Evolutionary conservation across 495 filamentous ascomycete species (phyloP).

Genomic region (Talaromyces adpressus): DNA sequence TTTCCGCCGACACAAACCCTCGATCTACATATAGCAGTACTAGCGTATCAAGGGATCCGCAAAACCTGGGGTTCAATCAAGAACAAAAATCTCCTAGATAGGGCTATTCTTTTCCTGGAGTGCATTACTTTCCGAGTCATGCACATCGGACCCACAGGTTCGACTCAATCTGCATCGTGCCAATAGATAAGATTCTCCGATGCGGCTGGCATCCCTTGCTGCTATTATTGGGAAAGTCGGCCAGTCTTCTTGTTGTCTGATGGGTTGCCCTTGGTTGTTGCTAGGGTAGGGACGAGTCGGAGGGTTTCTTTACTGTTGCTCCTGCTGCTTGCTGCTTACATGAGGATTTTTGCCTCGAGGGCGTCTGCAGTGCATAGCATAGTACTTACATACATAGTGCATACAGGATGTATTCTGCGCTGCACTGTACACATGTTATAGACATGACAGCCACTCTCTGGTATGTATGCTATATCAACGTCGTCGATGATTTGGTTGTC

Average conservation of each 20-base stretch:
- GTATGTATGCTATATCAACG: background rate
- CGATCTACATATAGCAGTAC: background rate
- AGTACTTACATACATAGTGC: background rate
- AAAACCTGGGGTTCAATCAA: background rate
- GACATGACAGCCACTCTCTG: background rate
- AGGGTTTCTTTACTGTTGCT: background rate
- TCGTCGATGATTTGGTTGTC: background rate
- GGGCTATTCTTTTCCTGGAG: background rate
- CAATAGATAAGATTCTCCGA: constrained; percentile 1
- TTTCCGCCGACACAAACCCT: background rate
- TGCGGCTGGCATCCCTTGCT: constrained; percentile 1
- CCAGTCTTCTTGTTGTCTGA: background rate
- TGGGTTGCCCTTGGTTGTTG: background rate
- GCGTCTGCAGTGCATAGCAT: background rate
- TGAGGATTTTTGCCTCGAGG: background rate
- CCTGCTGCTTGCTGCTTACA: background rate
- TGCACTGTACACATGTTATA: background rate
- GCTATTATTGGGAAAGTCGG: background rate
- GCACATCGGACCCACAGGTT: background rate
- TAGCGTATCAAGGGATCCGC: background rate
- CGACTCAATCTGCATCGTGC: background rate
- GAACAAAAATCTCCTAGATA: background rate
- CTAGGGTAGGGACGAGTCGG: background rate
- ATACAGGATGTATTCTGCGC: background rate
- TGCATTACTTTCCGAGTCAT: background rate